Conservation (phyloP, 2,329 filamentous ascomycete genomes). For the Ophiostoma pallidulum region DNA sequence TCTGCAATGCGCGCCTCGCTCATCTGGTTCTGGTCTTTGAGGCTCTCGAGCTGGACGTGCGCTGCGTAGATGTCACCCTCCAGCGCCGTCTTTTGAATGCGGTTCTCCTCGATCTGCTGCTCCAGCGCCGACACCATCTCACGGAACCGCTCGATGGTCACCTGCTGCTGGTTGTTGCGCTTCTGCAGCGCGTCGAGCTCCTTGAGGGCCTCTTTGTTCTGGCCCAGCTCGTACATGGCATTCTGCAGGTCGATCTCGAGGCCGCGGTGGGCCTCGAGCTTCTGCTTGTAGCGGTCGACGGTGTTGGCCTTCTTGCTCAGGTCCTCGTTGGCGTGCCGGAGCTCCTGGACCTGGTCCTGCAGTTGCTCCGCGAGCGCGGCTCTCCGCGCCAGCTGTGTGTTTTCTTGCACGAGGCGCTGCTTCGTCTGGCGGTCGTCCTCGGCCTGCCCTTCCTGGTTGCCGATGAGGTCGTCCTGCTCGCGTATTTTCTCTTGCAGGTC, state of each 20-base stretch:
- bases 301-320: slow-evolving; percentile 54
- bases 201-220: slow-evolving; percentile 39
- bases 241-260: slow-evolving; percentile 47
- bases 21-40: slow-evolving; percentile 33
- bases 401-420: slow-evolving; percentile 38
- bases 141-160: slow-evolving; percentile 21
- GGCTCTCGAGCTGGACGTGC: slow-evolving; percentile 26
- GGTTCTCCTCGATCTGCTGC: slow-evolving; percentile 33
- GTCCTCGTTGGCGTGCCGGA: slow-evolving; percentile 49
- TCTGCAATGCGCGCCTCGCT: slow-evolving; percentile 48
- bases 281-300: slow-evolving; percentile 53
- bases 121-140: slow-evolving; percentile 20
- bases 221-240: slow-evolving; percentile 45
- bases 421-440: slow-evolving; percentile 41
- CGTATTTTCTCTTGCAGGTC: slow-evolving; percentile 47
- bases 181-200: slow-evolving; percentile 26
- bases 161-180: slow-evolving; percentile 20
- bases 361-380: slow-evolving; percentile 41
- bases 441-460: slow-evolving; percentile 57
- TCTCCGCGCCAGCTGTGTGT: slow-evolving; percentile 36
- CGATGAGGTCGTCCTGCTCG: slow-evolving; percentile 63
- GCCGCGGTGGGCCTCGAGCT: slow-evolving; percentile 47
- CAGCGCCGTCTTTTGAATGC: slow-evolving; percentile 29
- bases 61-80: slow-evolving; percentile 40
- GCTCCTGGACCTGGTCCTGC: slow-evolving; percentile 50